Base-by-base conservation (phyloP, 2,329 filamentous ascomycete genomes). In the Podosphaera fusca region DNA sequence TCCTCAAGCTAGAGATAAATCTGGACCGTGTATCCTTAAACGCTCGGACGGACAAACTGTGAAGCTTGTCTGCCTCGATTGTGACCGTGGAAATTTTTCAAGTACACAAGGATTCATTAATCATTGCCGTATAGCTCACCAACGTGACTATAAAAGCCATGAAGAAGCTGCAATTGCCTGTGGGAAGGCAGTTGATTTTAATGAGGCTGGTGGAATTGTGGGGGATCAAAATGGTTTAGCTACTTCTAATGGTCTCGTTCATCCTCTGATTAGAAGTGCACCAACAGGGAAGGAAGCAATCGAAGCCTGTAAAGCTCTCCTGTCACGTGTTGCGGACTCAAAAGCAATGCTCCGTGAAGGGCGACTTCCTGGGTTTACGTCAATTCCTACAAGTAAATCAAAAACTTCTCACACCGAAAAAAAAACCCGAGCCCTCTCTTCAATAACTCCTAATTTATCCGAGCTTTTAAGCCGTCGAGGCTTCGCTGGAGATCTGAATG, bases 51-150 rank as follows among this genome's bases (percentile, higher is more conserved):
- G 86, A 57, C 77, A 86, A 66, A 81, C 83, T 61, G 90, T 96
- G 61, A 94, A 94, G 70, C 77, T 96, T 54, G 84, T 94, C 61
- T 98, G 92, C 73, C 71, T 85, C 59, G 85, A 92, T 68, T 96
- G 92, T 70, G 77, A 87, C 55, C 79, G 90, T 61, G 86, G 87
- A 68, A 87, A 95, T 69, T 96, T 96, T 67, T 89, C 85, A 57
- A 96, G 89, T 71, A 94, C 89, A 0, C 92, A 96, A 69, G 92
- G 92, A n/a, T 96, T 96, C 71, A 92, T 98, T 72, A 98, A 98
- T 67, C 92, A 98, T 68, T 96, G 90, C 68, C 87, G 92, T 58
- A 96, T 98, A 64, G 88, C 89, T 33, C 92, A 98, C 71, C 85
- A 84, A 67, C 79, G 87, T 59, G 88, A 94, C 61, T 96, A 89